Evolutionary conservation across 2,329 filamentous ascomycete genomes (phyloP), one percentile per base, ranked within the genome.

Genomic region (Ascochyta lentis): DNA sequence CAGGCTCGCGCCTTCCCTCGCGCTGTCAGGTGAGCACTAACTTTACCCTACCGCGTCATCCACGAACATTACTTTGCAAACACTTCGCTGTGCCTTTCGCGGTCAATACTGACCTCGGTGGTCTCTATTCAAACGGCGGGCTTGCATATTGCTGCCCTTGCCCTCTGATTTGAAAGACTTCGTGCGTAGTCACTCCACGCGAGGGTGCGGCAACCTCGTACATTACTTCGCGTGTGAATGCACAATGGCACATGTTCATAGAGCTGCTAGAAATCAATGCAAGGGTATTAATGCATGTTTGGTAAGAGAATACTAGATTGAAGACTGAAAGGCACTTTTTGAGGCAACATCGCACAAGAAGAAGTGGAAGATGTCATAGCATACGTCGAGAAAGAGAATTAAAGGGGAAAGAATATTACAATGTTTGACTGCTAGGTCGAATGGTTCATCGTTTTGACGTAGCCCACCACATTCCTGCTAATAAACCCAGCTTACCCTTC

Each of bases 21-120:
- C 54, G 54, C 54, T 12, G 31, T 57, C 54, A 57, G 38, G 43
- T 57, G 54, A 57, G 39, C 49, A 19, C 31, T 39, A 47, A 52
- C 12, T 35, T 26, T 13, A 38, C 39, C 3, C 15, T 27, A 16
- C 19, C 38, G 15, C 23, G 6, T 15, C 16, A 26, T 6, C 13
- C 5, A 6, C 19, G n/a, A 9, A 5, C 8, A 13, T 4, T 23
- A 3, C 5, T 24, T 16, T 39, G 15, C 33, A 16, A 16, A 19
- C 6, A 34, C 33, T 4, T 33, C 9, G 8, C 15, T 35, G 15
- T 10, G 8, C 33, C 15, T 5, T 35, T 35, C 13, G 3, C 8
- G 2, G 9, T 12, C 27, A 31, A 12, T 6, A 15, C 4, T 15
- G 6, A 31, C 29, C 29, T 6, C 13, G 8, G 24, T 26, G 24